Percentiles rank a stretch among this genome's conserved stretches.
Conservation (phyloP, 2,329 filamentous ascomycete species). For the Paecilomyces sp. region DNA sequence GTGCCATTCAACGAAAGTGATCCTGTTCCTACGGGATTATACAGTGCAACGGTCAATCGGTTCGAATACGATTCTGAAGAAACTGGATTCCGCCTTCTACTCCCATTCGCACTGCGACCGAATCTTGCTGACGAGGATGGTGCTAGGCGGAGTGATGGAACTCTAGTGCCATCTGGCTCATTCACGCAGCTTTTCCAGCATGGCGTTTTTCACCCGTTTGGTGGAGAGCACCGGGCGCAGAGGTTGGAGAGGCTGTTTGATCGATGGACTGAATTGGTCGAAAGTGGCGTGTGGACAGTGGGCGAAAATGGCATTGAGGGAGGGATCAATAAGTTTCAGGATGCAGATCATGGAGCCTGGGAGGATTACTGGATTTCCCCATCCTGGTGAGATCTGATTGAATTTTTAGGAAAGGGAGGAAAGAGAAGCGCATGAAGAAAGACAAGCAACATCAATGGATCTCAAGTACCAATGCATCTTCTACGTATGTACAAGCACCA, state of each 20-base stretch:
- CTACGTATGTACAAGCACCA: background rate
- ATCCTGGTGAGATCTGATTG: background rate
- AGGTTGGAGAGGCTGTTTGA: conserved; percentile 13
- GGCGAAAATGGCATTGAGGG: conserved; percentile 12
- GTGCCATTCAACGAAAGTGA: background rate
- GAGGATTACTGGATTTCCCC: conserved; percentile 8
- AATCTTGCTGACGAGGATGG: background rate
- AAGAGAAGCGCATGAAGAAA: background rate
- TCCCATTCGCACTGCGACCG: background rate
- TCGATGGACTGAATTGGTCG: conserved; percentile 9
- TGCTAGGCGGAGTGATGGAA: background rate
- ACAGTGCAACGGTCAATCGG: background rate
- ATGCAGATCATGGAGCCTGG: conserved; percentile 7
- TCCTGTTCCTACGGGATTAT: conserved; percentile 1
- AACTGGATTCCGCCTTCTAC: conserved; percentile 2
- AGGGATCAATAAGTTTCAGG: conserved; percentile 10
- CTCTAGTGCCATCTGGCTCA: conserved; percentile 2
- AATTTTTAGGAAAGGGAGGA: background rate
- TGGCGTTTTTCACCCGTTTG: conserved; percentile 6
- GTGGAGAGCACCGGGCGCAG: conserved; percentile 5
- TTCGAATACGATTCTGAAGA: background rate
- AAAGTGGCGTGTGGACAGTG: conserved; percentile 13
- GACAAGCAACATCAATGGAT: background rate
- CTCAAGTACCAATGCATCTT: background rate
- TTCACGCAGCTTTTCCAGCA: conserved; percentile 3